Conservation (phyloP, 495 filamentous ascomycete species). For the Talaromyces liani region DNA sequence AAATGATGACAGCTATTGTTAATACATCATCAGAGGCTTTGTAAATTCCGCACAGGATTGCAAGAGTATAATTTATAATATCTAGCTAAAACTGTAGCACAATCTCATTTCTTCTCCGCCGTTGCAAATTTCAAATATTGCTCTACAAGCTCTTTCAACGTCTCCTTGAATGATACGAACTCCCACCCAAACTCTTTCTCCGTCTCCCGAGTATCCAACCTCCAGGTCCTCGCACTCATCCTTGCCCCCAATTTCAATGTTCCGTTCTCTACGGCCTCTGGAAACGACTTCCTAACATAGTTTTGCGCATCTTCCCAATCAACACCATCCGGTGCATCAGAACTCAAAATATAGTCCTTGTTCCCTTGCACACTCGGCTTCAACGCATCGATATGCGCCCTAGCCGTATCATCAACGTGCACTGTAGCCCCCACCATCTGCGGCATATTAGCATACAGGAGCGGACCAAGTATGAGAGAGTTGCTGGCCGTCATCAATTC, state of each 20-base stretch:
- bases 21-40: no score
- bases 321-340: constrained; percentile 14
- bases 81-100: no score
- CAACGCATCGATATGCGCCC: constrained; percentile 21
- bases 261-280: constrained; percentile 29
- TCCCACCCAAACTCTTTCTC: constrained; percentile 40
- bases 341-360: constrained; percentile 15
- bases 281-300: constrained; percentile 31
- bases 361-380: constrained; percentile 9
- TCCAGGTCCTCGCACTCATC: constrained; percentile 25
- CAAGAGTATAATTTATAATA: no score
- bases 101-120: not conserved
- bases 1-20: no score
- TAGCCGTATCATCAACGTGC: constrained; percentile 19
- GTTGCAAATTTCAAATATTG: constrained; percentile 17
- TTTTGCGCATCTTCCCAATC: constrained; percentile 38
- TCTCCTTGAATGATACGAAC: constrained; percentile 38
- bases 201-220: constrained; percentile 32
- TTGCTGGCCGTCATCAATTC: constrained; percentile 13
- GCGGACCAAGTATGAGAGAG: constrained; percentile 9
- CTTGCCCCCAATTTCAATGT: constrained; percentile 30
- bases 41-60: no score
- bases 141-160: constrained; percentile 22
- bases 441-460: constrained; percentile 13
- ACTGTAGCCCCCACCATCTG: constrained; percentile 15